Base-by-base conservation (phyloP, 768 basidiomycete genomes). In the Russula dissimulans region DNA sequence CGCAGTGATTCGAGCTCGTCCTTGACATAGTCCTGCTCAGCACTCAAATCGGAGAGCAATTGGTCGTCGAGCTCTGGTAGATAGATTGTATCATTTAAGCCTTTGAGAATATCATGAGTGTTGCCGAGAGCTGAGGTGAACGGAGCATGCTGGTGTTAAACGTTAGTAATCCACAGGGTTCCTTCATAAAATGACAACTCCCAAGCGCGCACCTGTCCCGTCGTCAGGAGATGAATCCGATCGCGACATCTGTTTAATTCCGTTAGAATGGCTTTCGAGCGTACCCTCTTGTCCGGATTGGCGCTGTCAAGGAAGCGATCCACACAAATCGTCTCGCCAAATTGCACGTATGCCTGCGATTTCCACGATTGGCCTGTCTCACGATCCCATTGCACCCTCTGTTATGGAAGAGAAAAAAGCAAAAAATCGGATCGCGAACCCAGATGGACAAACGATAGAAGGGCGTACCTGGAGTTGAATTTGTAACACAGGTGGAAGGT, bases 361-460 rank as follows among this genome's bases (percentile, higher is more conserved):
- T 99, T 99, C 77, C 90, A 93, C 15, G 93, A 86, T 65, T 94
- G 89, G 57, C 91, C 79, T 0, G 89, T 92, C 65, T 91, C 87
- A 9, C 92, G 83, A 69, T 98, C 92, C 75, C 93, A 98, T 79
- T 95, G 93, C 4, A 93, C 94, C 59, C 94, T 78, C 92, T 95
- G 66, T 18, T 9, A 4, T 18, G 31, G 2, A 26, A 53, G 7
- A 22, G 53, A 51, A 52, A 31, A 12, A 54, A 50, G 32, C 49
- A 63, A 54, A 62, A 65, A 44, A 54, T 61, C 54, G 59, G 17
- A n/a, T 50, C 49, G 49, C 31, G 18, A 11, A 26, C 11, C 18
- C 10, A 39, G 43, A 42, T 11, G 26, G 36, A n/a, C 17, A 56
- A 46, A 36, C 39, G 10, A 11, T 52, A 0, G 4, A 55, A 18